Base-by-base conservation (phyloP, 441 rosid genomes). In the Adansonia gregorii region DNA sequence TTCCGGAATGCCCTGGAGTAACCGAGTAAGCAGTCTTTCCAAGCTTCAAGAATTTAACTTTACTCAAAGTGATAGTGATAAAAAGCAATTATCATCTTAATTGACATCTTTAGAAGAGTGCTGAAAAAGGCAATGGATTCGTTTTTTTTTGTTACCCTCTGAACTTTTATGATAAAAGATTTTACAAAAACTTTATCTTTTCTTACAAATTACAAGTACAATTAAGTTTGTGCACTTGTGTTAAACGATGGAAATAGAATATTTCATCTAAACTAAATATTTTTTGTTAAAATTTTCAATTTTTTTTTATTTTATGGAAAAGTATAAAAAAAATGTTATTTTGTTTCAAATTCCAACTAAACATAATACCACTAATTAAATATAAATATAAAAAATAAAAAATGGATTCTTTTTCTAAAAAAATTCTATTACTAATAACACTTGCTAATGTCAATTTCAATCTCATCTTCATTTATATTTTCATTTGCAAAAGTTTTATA, bases 131-230 rank as follows among this genome's bases (percentile, higher is more conserved):
- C 20, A 35, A 5, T 15, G 8, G 68, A 35, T 64, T 64, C 68
- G 46, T 64, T 64, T 31, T 35, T 2, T 46, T 64, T 64, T 64
- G 46, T 64, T 64, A 35, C n/a, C 68, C 20, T 15, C 68, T 64
- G 5, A 35, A 35, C 46, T 64, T 14, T 64, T 6, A 64, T 0
- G 4, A 64, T 14, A 64, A 15, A 31, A 31, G n/a, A 63, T 8
- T 60, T 22, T 59, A 9, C 20, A 41, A 6, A 41, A 12, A 24
- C 4, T 3, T 35, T 35, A 61, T 61, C 43, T 27, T 12, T 9
- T 20, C 4, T 20, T 56, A 8, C 61, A 56, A 45, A 45, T 45
- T 45, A 45, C 48, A 45, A 45, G 48, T 45, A 7, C 11, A 9
- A 46, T 9, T 14, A 52, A 52, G n/a, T 15, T 52, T 52, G 56